phyloP scores from a whole-genome alignment of 345 rosid species.

The Turritis glabra region DNA sequence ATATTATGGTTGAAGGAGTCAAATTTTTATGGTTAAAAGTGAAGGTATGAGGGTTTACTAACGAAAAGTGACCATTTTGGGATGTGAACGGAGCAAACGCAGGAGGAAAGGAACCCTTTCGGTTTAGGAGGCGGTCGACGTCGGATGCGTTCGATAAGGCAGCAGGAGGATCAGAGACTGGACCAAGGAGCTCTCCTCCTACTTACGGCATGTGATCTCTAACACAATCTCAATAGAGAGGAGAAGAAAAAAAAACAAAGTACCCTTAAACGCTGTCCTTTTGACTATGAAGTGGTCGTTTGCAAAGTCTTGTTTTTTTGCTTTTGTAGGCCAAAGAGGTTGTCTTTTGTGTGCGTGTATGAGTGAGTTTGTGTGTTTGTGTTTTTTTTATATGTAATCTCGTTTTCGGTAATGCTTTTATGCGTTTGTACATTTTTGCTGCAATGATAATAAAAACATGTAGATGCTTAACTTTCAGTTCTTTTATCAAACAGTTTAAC shows the following conservation, averaged over 20 bases:
- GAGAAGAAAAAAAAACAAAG: neutral
- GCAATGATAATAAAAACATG: conserved; percentile 1
- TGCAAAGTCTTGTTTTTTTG: neutral
- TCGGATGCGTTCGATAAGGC: conserved; percentile 78
- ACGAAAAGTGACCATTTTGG: conserved; percentile 26
- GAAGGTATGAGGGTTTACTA: conserved; percentile 24
- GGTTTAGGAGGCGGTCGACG: conserved; percentile 76
- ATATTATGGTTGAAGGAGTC: neutral
- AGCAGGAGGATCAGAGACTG: conserved; percentile 50
- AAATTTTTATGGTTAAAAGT: neutral
- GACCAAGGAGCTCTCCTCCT: conserved; percentile 76
- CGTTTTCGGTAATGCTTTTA: conserved; percentile 4
- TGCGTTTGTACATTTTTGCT: conserved; percentile 31
- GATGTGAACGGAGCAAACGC: conserved; percentile 44
- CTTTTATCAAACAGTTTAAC: neutral
- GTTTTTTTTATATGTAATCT: neutral
- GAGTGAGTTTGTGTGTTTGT: conserved; percentile 4
- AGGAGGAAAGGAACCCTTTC: conserved; percentile 78
- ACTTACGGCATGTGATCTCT: conserved; percentile 77
- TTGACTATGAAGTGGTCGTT: conserved; percentile 11
- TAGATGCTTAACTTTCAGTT: conserved; percentile 2
- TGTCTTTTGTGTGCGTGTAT: conserved; percentile 9
- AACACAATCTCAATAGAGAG: neutral
- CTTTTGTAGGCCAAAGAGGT: conserved; percentile 20
- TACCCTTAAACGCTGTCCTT: conserved; percentile 3